Conservation (phyloP, 2,329 filamentous ascomycete species). For the Pyricularia sp. region DNA sequence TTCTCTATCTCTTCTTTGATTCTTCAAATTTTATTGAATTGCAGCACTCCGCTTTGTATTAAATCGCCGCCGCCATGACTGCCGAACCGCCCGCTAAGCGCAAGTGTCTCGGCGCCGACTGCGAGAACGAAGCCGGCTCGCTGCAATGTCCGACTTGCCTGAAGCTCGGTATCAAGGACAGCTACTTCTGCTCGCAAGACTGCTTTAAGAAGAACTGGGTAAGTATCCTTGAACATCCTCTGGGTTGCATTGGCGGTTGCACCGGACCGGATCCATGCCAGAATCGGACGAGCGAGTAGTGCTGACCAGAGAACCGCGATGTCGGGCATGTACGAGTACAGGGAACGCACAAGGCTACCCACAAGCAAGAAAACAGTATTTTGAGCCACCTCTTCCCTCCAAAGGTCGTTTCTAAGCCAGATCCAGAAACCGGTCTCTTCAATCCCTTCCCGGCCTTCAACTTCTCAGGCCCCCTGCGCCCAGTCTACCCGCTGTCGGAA, state of each 20-base stretch:
- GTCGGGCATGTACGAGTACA: slow-evolving; percentile 24
- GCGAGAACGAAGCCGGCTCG: slow-evolving; percentile 73
- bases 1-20: neutral
- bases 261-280: neutral
- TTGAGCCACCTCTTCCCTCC: slow-evolving; percentile 67
- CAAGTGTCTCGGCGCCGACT: slow-evolving; percentile 75
- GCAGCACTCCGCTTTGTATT: neutral
- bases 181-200: slow-evolving; percentile 95
- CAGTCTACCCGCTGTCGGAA: slow-evolving; percentile 76
- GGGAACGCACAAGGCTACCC: slow-evolving; percentile 72
- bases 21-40: neutral
- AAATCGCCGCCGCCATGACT: slow-evolving; percentile 26
- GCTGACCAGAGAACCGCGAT: neutral
- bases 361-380: slow-evolving; percentile 71
- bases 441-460: slow-evolving; percentile 87
- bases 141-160: slow-evolving; percentile 94
- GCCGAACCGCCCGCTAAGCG: slow-evolving; percentile 45
- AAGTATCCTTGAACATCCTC: neutral
- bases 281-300: neutral
- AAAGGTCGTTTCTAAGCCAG: slow-evolving; percentile 80
- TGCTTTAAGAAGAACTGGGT: slow-evolving; percentile 99
- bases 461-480: slow-evolving; percentile 73
- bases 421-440: slow-evolving; percentile 80
- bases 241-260: neutral
- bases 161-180: slow-evolving; percentile 78